Evolutionary conservation across 2,329 filamentous ascomycete species (phyloP), one percentile per base, ranked within the genome.

Genomic region (Niveomyces coronatus): DNA sequence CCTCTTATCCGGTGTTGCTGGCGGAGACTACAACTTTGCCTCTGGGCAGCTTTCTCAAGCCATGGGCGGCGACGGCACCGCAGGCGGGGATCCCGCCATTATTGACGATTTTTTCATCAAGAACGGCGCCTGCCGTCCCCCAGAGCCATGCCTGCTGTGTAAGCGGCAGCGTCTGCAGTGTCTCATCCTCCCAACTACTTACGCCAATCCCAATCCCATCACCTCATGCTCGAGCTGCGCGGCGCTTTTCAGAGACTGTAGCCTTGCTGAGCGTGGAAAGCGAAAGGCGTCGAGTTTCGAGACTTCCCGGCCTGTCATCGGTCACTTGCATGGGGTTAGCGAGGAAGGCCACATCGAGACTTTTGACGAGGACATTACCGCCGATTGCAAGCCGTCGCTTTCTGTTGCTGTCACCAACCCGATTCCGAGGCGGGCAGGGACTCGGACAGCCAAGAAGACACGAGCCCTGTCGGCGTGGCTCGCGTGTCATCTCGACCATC

Each of bases 191-290:
- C 60, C 66, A 22, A 69, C 65, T 0, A 63, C 63, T 1, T 28
- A 54, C 0, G 65, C 57, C 17, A 71, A 71, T 40, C 68, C 67
- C 0, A 71, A 70, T 39, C 67, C 67, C 2, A 53, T 64, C 35
- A 54, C 53, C 5, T 60, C 66, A 0, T 71, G 68, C 45, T 68
- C 67, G 3, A 70, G 64, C 43, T 71, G 68, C 40, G 68, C 67
- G 4, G 67, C 66, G 0, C 51, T 71, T 2, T 70, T 67, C 40
- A 55, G 67, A 2, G 63, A 68, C 41, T 71, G 68, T 47, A 70
- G 68, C 35, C 53, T 70, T 5, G 60, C 67, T 1, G 61, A 56
- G 10, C 55, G 59, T 14, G 55, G 54, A 26, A 71, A 71, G 44
- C 59, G 67, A 8, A 53, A 60, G 2, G 57, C 64, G 0, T 64